phyloP scores from a whole-genome alignment of 345 rosid genomes.

The Citropsis articulata region DNA sequence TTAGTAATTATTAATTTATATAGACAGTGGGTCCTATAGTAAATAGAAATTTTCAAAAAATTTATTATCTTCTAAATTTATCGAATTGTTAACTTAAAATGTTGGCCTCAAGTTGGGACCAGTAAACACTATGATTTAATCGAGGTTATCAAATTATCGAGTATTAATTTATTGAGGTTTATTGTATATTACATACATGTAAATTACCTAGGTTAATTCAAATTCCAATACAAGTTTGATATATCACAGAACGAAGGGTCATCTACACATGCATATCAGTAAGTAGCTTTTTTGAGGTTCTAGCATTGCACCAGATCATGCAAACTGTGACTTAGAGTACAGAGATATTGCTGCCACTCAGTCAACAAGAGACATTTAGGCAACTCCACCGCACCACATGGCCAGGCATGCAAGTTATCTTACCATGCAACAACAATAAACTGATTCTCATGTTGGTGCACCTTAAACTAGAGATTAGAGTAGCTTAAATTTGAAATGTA shows the following conservation, averaged over 20 bases:
- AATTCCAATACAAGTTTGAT: not conserved
- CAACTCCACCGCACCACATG: not conserved
- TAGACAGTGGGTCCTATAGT: too few species aligned
- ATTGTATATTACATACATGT: not conserved
- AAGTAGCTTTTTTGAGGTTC: not conserved
- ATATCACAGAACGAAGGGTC: not conserved
- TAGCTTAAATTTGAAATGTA: not conserved
- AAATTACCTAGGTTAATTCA: constrained; percentile 8
- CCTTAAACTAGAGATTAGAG: not conserved
- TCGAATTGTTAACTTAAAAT: too few species aligned
- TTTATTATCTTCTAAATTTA: too few species aligned
- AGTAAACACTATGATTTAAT: too few species aligned
- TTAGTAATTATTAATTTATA: too few species aligned
- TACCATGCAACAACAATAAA: not conserved
- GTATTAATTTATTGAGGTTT: too few species aligned
- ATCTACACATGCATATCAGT: not conserved
- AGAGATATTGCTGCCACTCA: not conserved
- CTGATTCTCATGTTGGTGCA: too few species aligned
- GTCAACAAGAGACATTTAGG: not conserved
- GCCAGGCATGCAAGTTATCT: not conserved
- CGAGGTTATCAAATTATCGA: too few species aligned
- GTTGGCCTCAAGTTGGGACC: too few species aligned
- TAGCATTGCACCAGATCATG: not conserved
- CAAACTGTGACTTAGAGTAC: not conserved
- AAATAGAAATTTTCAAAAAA: too few species aligned